Percentiles rank a stretch among this genome's conserved stretches.
Conservation (phyloP, 306 rosid genomes). For the Quercus dentata region DNA sequence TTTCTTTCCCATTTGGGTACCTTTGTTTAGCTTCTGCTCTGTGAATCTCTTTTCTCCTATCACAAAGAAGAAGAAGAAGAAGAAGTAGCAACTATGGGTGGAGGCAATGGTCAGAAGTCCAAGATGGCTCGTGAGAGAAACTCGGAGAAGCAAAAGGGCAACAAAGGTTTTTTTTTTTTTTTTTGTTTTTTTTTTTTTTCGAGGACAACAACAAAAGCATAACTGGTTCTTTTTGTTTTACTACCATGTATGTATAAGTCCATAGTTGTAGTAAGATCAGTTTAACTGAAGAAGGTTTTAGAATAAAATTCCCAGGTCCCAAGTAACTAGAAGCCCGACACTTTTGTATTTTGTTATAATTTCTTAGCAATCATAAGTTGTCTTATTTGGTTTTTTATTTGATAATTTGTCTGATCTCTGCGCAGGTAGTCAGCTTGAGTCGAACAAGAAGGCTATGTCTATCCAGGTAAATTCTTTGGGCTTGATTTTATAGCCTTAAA, state of each 20-base stretch:
- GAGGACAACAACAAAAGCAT: background rate
- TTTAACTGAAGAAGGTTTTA: background rate
- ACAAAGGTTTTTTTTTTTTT: conserved; percentile 19
- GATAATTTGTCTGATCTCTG: background rate
- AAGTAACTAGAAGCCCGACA: background rate
- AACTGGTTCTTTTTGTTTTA: too few species aligned
- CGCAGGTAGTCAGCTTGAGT: conserved; percentile 53
- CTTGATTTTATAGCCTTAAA: background rate
- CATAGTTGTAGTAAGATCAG: background rate
- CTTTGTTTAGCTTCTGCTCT: background rate
- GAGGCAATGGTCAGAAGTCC: conserved; percentile 49
- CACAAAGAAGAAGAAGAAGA: conserved; percentile 1
- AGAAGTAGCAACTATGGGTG: conserved; percentile 35
- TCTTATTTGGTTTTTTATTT: background rate
- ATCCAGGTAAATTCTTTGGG: conserved; percentile 28
- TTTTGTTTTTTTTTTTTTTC: background rate
- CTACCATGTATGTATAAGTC: too few species aligned
- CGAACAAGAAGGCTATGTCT: conserved; percentile 49
- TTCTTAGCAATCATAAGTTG: background rate
- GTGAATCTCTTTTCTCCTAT: too few species aligned
- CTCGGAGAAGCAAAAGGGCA: conserved; percentile 48
- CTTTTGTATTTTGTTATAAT: background rate
- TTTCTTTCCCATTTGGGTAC: background rate
- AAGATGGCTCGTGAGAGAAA: conserved; percentile 51
- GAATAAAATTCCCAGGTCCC: background rate